Conservation (phyloP, 2,329 filamentous ascomycete genomes). For the Cladosporium sp. region DNA sequence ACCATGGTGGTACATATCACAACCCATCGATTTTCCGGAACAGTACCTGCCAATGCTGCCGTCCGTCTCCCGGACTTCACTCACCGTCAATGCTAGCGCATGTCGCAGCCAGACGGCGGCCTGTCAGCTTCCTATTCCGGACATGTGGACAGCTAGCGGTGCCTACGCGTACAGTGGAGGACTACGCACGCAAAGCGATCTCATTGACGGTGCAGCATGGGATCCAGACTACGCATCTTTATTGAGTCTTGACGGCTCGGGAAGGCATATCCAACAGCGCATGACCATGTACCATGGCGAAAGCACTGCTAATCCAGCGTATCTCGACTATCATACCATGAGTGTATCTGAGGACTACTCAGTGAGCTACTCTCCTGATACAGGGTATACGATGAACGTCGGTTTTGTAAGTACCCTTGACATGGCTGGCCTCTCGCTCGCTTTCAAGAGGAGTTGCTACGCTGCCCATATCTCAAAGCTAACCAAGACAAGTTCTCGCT, state of each 20-base stretch:
- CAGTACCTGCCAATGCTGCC: conserved; percentile 13
- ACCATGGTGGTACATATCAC: conserved; percentile 14
- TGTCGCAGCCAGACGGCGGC: conserved; percentile 11
- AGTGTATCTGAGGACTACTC: background rate
- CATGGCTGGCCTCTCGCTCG: too few relatives aligned
- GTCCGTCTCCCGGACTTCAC: conserved; percentile 9
- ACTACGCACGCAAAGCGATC: conserved; percentile 1
- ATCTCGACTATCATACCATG: background rate
- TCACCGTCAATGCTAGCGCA: conserved; percentile 12
- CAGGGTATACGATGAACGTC: conserved; percentile 11
- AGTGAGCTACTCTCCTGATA: background rate
- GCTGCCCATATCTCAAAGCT: background rate
- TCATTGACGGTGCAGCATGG: conserved; percentile 6
- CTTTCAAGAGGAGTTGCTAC: background rate
- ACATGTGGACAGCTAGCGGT: conserved; percentile 5
- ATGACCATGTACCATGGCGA: too few relatives aligned
- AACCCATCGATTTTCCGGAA: conserved; percentile 10
- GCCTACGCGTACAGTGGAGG: conserved; percentile 1
- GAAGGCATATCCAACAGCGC: background rate
- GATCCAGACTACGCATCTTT: conserved; percentile 11
- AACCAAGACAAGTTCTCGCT: conserved; percentile 14
- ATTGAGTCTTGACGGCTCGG: conserved; percentile 12
- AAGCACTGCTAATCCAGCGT: conserved; percentile 6
- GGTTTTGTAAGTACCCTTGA: conserved; percentile 12
- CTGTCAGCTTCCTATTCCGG: conserved; percentile 10